Evolutionary conservation across 2,329 filamentous ascomycete species (phyloP).

Genomic region (Pseudogymnoascus sp.): DNA sequence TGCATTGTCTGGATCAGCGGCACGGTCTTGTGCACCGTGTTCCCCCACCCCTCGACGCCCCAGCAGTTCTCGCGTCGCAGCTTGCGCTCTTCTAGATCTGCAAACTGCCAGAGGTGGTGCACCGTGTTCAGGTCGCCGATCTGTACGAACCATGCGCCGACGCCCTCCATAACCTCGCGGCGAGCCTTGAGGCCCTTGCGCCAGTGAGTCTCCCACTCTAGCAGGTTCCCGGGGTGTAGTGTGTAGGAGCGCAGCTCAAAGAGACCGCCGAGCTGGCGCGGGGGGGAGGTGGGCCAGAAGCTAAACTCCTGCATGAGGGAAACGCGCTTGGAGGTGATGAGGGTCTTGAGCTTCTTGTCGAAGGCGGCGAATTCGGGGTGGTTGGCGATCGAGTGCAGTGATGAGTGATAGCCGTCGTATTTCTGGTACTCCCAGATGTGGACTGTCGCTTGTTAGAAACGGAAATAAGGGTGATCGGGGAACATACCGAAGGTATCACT

Average conservation of each 20-base stretch:
- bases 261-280: constrained; percentile 79
- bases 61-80: constrained; percentile 87
- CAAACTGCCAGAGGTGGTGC: constrained; percentile 97
- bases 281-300: constrained; percentile 95
- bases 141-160: constrained; percentile 97
- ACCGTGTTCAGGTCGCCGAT: constrained; percentile 97
- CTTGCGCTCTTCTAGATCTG: constrained; percentile 89
- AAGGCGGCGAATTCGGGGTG: constrained; percentile 81
- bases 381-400: constrained; percentile 71
- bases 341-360: constrained; percentile 71
- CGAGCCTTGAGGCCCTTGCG: constrained; percentile 81
- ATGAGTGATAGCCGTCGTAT: constrained; percentile 91
- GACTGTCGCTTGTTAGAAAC: constrained; percentile 49
- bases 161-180: constrained; percentile 95
- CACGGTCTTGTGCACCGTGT: constrained; percentile 97
- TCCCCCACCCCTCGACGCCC: constrained; percentile 89
- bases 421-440: constrained; percentile 99
- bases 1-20: constrained; percentile 96
- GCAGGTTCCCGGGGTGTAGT: constrained; percentile 84
- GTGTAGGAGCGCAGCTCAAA: constrained; percentile 98
- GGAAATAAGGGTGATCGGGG: constrained; percentile 7
- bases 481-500: constrained; percentile 86
- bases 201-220: constrained; percentile 99
- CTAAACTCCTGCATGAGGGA: constrained; percentile 99
- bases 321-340: constrained; percentile 76